These are phyloP conservation scores for Erythrophleum fordii DNA, from an alignment of 306 rosid species.

Conservation along the genomic window DNA sequence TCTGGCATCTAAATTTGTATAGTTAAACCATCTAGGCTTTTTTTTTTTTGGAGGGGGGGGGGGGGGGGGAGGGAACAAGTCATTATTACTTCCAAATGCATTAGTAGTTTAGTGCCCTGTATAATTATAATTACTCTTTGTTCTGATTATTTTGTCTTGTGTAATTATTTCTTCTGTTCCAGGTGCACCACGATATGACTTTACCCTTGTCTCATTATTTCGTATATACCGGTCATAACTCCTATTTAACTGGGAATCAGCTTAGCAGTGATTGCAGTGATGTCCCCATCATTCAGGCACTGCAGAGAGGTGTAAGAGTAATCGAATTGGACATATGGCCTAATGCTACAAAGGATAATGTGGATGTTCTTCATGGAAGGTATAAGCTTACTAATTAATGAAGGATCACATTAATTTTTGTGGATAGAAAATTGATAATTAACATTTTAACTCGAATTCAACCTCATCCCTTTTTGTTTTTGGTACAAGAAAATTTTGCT, in stretches of 20 bases:
- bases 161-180: conserved; percentile 35
- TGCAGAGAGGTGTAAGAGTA: conserved; percentile 87
- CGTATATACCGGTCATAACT: conserved; percentile 94
- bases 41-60: too few relatives aligned
- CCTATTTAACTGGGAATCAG: conserved; percentile 96
- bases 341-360: conserved; percentile 73
- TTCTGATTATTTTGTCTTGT: conserved; percentile 39
- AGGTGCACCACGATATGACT: conserved; percentile 94
- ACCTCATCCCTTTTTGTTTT: background rate
- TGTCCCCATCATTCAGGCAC: conserved; percentile 75
- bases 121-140: background rate
- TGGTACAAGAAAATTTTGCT: background rate
- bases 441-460: background rate
- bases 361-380: conserved; percentile 98
- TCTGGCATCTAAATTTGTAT: background rate
- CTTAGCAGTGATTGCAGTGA: conserved; percentile 96
- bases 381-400: conserved; percentile 22
- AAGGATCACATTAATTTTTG: background rate
- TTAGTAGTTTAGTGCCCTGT: background rate
- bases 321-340: conserved; percentile 98
- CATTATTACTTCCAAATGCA: background rate
- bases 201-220: conserved; percentile 90
- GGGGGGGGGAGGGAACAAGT: too few relatives aligned
- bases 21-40: background rate
- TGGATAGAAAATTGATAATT: background rate